Base-by-base conservation (phyloP, 257 asterid species). In the Leonotis leonurus region DNA sequence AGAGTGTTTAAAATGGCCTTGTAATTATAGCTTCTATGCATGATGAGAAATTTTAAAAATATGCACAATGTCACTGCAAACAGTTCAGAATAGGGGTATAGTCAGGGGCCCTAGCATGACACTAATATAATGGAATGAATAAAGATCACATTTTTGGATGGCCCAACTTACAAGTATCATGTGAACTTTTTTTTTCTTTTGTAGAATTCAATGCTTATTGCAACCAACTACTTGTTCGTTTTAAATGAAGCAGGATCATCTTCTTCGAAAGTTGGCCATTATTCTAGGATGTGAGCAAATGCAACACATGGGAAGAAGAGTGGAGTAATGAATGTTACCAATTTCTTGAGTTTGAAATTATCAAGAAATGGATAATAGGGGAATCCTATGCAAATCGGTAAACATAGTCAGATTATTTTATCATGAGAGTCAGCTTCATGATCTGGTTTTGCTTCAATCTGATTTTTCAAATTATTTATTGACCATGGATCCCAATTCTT, bases 81-180 rank as follows among this genome's bases (percentile, higher is more conserved):
- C 65, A 58, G 62, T 67, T 64, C 52, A 44, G 64, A 27, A 51
- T 49, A 62, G 25, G 56, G 58, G 56, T 33, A 33, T 72, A 61
- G 66, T 35, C 29, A 32, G 39, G 58, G 77, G 66, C 64, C 82
- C 69, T 32, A 36, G 50, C 53, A 45, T 67, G 73, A 29, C 56
- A 73, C 54, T 27, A 49, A 22, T 24, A 56, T 61, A 60, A 68
- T 69, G 32, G 37, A 5, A 45, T 32, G 20, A 32, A 52, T 1
- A 50, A 39, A 64, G 8, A 35, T 48, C 61, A 73, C 52, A 51
- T 39, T 60, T 54, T 59, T 49, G 10, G 60, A 37, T 62, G 76
- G 27, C 69, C 71, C 41, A 14, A 64, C 25, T 40, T 56, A 60
- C 56, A 45, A 70, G 71, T 41, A 71, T 48, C 73, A 71, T 68